Evolutionary conservation across 495 filamentous ascomycete genomes (phyloP).

Genomic region (Talaromyces thailandensis): DNA sequence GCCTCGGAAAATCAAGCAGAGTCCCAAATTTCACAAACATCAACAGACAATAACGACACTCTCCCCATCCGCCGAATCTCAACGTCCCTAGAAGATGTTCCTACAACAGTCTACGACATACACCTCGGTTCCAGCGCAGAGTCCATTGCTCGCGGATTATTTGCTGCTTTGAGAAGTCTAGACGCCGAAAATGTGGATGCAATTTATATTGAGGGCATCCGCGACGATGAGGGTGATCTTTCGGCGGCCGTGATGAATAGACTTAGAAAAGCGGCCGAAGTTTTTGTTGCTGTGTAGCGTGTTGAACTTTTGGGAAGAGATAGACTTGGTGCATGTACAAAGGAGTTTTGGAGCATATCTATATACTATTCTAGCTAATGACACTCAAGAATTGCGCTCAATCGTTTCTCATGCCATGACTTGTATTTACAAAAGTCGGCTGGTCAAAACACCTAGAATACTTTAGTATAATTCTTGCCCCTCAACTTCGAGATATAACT

Average conservation of each 20-base stretch:
- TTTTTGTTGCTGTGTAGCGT: slow-evolving; percentile 28
- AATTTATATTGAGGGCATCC: slow-evolving; percentile 87
- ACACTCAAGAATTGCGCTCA: neutral
- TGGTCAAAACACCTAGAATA: neutral
- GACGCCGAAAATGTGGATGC: slow-evolving; percentile 70
- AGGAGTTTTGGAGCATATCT: neutral
- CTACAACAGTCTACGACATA: slow-evolving; percentile 32
- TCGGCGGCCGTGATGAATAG: slow-evolving; percentile 97
- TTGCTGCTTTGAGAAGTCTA: slow-evolving; percentile 77
- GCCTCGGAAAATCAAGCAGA: slow-evolving; percentile 8
- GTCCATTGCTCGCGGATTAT: slow-evolving; percentile 75
- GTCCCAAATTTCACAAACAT: neutral
- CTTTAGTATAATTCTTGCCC: neutral
- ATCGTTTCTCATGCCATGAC: neutral
- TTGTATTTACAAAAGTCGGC: neutral
- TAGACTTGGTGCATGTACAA: neutral
- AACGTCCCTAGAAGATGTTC: neutral
- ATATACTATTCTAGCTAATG: neutral
- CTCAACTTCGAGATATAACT: slow-evolving; percentile 5
- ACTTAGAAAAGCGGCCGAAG: slow-evolving; percentile 74
- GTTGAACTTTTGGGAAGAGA: neutral
- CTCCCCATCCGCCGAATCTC: neutral
- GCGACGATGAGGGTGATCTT: slow-evolving; percentile 63
- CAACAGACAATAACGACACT: neutral
- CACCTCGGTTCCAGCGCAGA: slow-evolving; percentile 57